Conservation (phyloP, 805 yeast genomes). For the Starmerella vitae region DNA sequence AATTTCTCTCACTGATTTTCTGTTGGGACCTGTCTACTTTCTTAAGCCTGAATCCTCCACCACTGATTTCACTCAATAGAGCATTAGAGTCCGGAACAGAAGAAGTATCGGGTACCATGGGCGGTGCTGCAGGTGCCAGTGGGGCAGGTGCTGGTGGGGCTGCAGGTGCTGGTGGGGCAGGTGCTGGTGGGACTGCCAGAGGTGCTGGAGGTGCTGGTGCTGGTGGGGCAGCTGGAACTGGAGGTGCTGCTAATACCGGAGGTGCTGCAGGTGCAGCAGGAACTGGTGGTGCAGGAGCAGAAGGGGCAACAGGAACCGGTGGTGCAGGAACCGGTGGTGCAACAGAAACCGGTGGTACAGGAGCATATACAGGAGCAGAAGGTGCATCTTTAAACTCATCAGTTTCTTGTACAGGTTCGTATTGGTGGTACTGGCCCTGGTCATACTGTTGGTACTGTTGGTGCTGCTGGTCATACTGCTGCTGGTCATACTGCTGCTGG, state of each 20-base stretch:
- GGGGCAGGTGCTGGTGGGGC: slow-evolving; percentile 23
- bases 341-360: slow-evolving; percentile 25
- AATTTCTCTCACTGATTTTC: slow-evolving; percentile 17
- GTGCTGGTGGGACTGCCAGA: slow-evolving; percentile 25
- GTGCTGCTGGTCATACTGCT: background rate
- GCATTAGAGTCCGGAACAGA: no score
- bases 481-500: background rate
- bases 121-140: slow-evolving; percentile 19
- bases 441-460: slow-evolving; percentile 2
- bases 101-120: no score
- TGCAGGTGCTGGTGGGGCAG: slow-evolving; percentile 22
- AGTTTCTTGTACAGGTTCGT: background rate
- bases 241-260: slow-evolving; percentile 25
- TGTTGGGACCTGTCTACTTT: slow-evolving; percentile 25
- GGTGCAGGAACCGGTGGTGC: slow-evolving; percentile 23
- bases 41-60: slow-evolving; percentile 23
- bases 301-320: slow-evolving; percentile 24
- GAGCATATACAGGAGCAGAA: slow-evolving; percentile 22
- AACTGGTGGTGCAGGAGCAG: slow-evolving; percentile 26
- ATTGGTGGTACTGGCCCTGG: slow-evolving; percentile 22
- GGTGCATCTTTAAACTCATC: slow-evolving; percentile 12
- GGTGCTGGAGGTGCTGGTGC: slow-evolving; percentile 21
- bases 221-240: slow-evolving; percentile 24
- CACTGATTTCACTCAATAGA: slow-evolving; percentile 27
- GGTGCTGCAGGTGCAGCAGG: slow-evolving; percentile 25